Base-by-base conservation (phyloP, 2,329 filamentous ascomycete species). In the Berkeleyomyces basicola region DNA sequence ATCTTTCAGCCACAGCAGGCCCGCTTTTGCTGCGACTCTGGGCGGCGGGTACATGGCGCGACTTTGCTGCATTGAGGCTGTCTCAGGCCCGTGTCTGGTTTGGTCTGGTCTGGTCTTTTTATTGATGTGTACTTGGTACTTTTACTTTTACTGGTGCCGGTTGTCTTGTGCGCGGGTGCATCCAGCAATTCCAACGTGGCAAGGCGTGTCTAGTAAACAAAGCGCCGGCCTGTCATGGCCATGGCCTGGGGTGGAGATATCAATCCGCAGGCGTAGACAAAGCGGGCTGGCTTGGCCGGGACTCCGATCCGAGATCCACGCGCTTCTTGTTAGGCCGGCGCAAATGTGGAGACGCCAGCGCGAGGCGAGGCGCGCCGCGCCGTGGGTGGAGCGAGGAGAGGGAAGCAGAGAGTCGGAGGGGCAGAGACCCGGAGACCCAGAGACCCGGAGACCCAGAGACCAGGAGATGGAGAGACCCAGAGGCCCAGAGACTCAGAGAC, bases 91-190 rank as follows among this genome's bases (percentile, higher is more conserved):
- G 23, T 23, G 23, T 23, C 23, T 23, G 23, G 23, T 23, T 23
- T 23, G 23, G 23, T 23, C 23, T n/a, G 7, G 43, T 44, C 9
- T 49, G 7, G 5, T 51, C 3, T 31, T 31, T 51, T 36, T 39
- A 31, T 39, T 46, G 36, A 36, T 55, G 33, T 37, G 36, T 3
- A n/a, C n/a, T 49, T 3, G n/a, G 31, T 16, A 9, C n/a, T n/a
- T 16, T 23, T 49, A 23, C 3, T 16, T 49, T 49, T 49, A 49
- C 31, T n/a, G 46, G 46, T 23, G 23, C 2, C 23, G 23, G 23
- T n/a, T 49, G 31, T 55, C 51, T 55, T 55, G 51, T 55, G 51
- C 51, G 51, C 51, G 51, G 51, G 51, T 55, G 51, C 51, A 37
- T 55, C 51, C 51, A 55, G 51, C 51, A 55, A 55, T 55, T 37